Evolutionary conservation across 768 basidiomycete species (phyloP).

Genomic region (Serendipita sp.): DNA sequence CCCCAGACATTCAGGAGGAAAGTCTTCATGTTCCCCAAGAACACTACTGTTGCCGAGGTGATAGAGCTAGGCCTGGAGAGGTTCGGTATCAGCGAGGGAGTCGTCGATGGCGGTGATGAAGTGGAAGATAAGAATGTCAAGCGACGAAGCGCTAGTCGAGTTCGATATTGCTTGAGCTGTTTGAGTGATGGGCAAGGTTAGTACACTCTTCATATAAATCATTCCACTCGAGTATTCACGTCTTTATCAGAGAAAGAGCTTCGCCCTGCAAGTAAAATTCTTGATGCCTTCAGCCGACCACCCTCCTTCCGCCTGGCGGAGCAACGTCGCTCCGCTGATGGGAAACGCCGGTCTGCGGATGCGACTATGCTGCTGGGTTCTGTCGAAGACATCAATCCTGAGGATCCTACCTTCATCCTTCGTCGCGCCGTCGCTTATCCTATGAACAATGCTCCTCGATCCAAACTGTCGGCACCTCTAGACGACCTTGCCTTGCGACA

Average conservation of each 20-base stretch:
- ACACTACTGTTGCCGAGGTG: conserved; percentile 90
- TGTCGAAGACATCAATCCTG: conserved; percentile 55
- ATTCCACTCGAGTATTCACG: conserved; percentile 9
- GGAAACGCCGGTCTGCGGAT: conserved; percentile 79
- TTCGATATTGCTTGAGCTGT: conserved; percentile 68
- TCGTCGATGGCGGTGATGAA: conserved; percentile 96
- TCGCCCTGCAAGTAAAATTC: conserved; percentile 60
- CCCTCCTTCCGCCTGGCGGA: conserved; percentile 55
- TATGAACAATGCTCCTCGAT: conserved; percentile 42
- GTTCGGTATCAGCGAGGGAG: conserved; percentile 92
- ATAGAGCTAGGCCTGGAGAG: conserved; percentile 84
- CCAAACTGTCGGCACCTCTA: conserved; percentile 57
- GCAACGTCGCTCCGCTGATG: conserved; percentile 35
- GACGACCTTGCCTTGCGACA: conserved; percentile 73
- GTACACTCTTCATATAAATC: conserved; percentile 15
- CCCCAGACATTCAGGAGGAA: conserved; percentile 54
- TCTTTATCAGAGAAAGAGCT: conserved; percentile 52
- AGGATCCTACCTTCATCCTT: conserved; percentile 83
- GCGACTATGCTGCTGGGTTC: conserved; percentile 54
- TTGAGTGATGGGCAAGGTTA: conserved; percentile 48
- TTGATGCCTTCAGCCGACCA: conserved; percentile 68
- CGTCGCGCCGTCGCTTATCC: conserved; percentile 69
- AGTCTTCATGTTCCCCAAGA: conserved; percentile 84
- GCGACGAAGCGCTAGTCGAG: conserved; percentile 57
- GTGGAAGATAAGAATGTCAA: conserved; percentile 85